phyloP scores from a whole-genome alignment of 768 basidiomycete species.

The Mrakia frigida region DNA sequence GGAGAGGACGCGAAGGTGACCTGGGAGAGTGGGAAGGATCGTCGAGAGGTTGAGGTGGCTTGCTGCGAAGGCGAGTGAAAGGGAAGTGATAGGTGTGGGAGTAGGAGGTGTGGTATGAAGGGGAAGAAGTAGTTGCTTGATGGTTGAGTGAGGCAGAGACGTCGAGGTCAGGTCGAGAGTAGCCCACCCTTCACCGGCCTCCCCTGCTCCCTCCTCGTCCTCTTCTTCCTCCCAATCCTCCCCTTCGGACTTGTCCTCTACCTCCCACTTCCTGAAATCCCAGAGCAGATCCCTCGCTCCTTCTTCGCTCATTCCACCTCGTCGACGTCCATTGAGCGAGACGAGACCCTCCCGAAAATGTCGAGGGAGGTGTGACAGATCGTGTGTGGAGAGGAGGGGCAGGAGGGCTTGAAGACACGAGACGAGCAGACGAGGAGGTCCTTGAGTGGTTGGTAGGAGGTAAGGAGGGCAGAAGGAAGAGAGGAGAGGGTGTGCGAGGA shows the following conservation, averaged over 20 bases:
- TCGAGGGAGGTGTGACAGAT: neutral
- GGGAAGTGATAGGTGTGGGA: neutral
- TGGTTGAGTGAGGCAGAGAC: neutral
- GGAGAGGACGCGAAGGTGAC: constrained; percentile 7
- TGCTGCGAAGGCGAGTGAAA: constrained; percentile 3
- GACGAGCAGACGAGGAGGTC: neutral
- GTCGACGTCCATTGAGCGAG: neutral
- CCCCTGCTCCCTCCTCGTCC: neutral
- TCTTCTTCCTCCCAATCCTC: neutral
- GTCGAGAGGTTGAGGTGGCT: neutral
- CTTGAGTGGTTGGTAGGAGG: neutral
- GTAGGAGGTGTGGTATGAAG: neutral
- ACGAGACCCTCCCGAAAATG: neutral
- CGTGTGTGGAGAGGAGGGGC: neutral
- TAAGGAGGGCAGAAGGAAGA: neutral
- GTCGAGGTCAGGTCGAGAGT: constrained; percentile 5
- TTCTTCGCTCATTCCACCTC: neutral
- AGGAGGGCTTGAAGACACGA: neutral
- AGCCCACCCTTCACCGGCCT: neutral
- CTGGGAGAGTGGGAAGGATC: neutral
- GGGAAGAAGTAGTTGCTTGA: constrained; percentile 8
- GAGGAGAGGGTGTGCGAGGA: neutral
- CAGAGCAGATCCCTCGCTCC: constrained; percentile 4
- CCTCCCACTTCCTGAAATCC: neutral
- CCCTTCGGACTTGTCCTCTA: neutral